Evolutionary conservation across 352 stramenopile genomes (phyloP), one percentile per base, ranked within the genome.

Genomic region (Phytophthora citricola): DNA sequence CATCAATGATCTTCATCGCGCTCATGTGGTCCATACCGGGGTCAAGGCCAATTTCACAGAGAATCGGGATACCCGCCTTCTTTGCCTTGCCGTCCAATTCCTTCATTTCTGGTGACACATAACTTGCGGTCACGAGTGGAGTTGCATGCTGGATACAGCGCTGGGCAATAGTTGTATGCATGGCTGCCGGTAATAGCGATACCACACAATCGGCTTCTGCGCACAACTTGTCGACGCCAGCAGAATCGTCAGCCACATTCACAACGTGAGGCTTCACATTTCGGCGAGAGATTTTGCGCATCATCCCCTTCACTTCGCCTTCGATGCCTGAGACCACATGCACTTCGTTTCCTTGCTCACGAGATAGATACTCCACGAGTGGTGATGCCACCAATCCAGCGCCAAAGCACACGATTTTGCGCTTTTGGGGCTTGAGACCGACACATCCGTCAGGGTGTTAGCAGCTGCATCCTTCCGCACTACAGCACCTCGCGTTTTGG

Each of bases 21-120:
- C 89, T 97, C 91, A 98, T 98, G 74, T 99, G 96, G 60, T 99
- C 95, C 78, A 99, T 98, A 17, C 96, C 97, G 32, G 96, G 97
- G 69, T 99, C 97, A 12, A 99, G 70, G 11, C 97, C 97, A 44
- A 98, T 83, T 75, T 99, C 96, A 73, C 97, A 98, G 11, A 99
- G 73, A 40, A 99, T 97, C 22, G 86, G 83, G 41, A 99, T 91
- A 9, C 92, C 93, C 20, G 80, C 83, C 31, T 71, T 75, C 58
- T 84, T 86, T 17, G 84, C 92, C 20, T 87, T 83, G 14, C 83
- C 67, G 48, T 98, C 56, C 11, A 98, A 59, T 17, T 73, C 46
- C 47, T 87, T 85, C 90, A 99, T 98, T 61, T 98, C 95, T 2
- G 91, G 84, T 27, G 91, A 98, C 31, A 98, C 90, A 68, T 99